A percentile compares a stretch with the other conserved stretches of the same genome.
Evolutionary conservation across 208 protist genomes (phyloP).

Genomic region (Acanthamoeba rhysodes): DNA sequence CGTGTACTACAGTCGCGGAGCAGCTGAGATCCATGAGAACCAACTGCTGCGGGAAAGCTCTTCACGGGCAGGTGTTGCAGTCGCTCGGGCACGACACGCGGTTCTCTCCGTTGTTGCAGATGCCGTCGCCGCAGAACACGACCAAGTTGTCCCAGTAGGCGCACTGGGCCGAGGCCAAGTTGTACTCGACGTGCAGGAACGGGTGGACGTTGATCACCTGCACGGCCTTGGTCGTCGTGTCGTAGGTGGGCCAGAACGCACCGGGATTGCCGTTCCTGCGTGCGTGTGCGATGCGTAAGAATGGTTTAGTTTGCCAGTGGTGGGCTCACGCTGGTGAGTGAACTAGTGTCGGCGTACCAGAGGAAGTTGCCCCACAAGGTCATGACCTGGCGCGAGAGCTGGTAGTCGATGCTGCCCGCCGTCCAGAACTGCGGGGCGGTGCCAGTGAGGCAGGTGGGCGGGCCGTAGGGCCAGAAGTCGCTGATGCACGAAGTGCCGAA

Average conservation of each 20-base stretch:
- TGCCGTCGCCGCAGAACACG: conserved; percentile 23
- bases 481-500: conserved; percentile 52
- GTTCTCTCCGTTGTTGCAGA: neutral
- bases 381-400: conserved; percentile 11
- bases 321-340: neutral
- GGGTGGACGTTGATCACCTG: conserved; percentile 2
- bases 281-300: neutral
- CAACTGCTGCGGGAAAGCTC: too few relatives aligned
- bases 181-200: neutral
- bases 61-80: conserved; percentile 2
- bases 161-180: conserved; percentile 25
- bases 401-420: neutral
- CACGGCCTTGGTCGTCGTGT: neutral
- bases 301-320: neutral
- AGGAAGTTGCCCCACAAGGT: conserved; percentile 27
- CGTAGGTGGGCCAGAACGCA: neutral
- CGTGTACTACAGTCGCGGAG: too few relatives aligned
- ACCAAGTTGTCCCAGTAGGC: conserved; percentile 25
- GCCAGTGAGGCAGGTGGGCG: conserved; percentile 26
- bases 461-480: conserved; percentile 62
- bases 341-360: neutral
- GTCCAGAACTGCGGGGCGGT: neutral
- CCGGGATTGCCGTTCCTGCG: conserved; percentile 34
- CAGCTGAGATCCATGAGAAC: too few relatives aligned
- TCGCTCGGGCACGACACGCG: neutral